phyloP scores from a whole-genome alignment of 2,329 filamentous ascomycete genomes.

The Diplodia sapinea region DNA sequence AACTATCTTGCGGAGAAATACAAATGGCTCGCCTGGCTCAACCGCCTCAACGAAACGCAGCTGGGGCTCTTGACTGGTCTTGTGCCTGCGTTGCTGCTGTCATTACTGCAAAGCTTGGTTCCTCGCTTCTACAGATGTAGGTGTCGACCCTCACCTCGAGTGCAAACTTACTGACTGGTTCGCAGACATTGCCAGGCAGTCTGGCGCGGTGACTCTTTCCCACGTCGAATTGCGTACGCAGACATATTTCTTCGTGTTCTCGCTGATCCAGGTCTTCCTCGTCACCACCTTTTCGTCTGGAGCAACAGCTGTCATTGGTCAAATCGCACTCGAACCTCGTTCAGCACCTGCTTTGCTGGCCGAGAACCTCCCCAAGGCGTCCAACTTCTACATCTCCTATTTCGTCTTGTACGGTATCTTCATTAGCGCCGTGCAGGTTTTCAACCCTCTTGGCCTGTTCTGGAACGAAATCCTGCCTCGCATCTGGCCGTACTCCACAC shows the following conservation, averaged over 20 bases:
- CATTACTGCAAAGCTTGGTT: slow-evolving; percentile 52
- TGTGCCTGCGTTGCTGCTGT: slow-evolving; percentile 51
- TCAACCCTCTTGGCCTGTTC: slow-evolving; percentile 80
- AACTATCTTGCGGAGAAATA: slow-evolving; percentile 49
- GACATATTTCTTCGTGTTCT: slow-evolving; percentile 49
- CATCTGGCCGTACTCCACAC: slow-evolving; percentile 40
- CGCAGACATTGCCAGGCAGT: slow-evolving; percentile 46
- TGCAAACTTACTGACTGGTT: slow-evolving; percentile 32
- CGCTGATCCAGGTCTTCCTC: slow-evolving; percentile 52
- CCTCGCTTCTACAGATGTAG: slow-evolving; percentile 50
- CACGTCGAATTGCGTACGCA: slow-evolving; percentile 52
- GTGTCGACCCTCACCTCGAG: slow-evolving; percentile 22
- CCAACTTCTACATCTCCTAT: slow-evolving; percentile 52
- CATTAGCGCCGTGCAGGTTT: slow-evolving; percentile 84
- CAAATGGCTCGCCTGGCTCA: slow-evolving; percentile 51
- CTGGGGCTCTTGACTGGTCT: slow-evolving; percentile 55
- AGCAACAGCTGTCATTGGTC: slow-evolving; percentile 55
- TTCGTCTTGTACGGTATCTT: slow-evolving; percentile 47
- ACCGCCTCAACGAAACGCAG: slow-evolving; percentile 48
- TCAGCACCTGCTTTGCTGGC: slow-evolving; percentile 44
- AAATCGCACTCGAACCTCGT: slow-evolving; percentile 44
- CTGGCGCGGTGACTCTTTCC: slow-evolving; percentile 49
- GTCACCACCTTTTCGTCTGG: slow-evolving; percentile 49
- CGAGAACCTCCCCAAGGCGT: slow-evolving; percentile 44
- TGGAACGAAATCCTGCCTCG: slow-evolving; percentile 78